These are phyloP conservation scores for Teratosphaeria gauchensis DNA, from an alignment of 2,329 filamentous ascomycete genomes.

Conservation along the genomic window DNA sequence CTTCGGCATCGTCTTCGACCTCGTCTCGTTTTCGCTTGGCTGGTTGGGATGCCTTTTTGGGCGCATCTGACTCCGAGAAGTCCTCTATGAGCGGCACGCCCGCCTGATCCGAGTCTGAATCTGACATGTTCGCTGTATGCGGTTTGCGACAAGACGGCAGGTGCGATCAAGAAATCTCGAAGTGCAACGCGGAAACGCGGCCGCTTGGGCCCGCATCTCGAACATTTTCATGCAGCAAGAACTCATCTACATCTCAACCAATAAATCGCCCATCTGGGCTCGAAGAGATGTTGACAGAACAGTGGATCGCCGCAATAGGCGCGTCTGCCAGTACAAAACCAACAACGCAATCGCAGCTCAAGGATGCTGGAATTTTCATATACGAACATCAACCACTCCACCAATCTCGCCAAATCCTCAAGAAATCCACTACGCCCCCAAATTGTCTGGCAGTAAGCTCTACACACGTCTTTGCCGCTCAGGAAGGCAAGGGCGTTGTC, in stretches of 20 bases:
- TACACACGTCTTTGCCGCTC: constrained; percentile 82
- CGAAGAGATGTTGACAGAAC: constrained; percentile 39
- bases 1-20: constrained; percentile 23
- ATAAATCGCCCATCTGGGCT: background rate
- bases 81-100: constrained; percentile 37
- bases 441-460: constrained; percentile 72
- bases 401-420: constrained; percentile 68
- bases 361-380: constrained; percentile 80
- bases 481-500: constrained; percentile 82
- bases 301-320: constrained; percentile 40
- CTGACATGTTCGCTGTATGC: background rate
- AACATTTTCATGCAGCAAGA: background rate
- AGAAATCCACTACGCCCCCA: constrained; percentile 76
- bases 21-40: constrained; percentile 34
- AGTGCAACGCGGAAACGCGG: background rate
- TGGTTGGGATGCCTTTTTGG: constrained; percentile 14
- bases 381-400: constrained; percentile 72
- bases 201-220: background rate
- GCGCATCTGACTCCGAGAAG: constrained; percentile 24
- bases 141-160: background rate
- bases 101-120: constrained; percentile 27
- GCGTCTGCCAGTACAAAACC: constrained; percentile 27
- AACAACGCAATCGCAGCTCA: constrained; percentile 41
- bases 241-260: background rate
- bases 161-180: background rate